Percentiles rank a stretch among this genome's conserved stretches.
Conservation (phyloP, 164 flowering plant genomes). For the Magnolia officinalis region DNA sequence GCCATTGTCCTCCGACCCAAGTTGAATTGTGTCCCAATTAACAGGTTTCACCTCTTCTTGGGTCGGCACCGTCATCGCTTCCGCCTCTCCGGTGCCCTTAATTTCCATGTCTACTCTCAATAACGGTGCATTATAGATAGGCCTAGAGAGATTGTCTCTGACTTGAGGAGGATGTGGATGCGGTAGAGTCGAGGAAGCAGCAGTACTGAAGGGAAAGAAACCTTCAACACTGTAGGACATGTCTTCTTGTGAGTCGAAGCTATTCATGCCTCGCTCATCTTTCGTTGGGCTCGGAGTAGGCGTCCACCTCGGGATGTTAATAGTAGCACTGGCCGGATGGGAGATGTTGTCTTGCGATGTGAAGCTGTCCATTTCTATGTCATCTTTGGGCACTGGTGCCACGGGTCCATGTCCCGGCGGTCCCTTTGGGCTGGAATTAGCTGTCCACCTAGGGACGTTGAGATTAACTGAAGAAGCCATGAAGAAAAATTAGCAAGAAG, state of each 20-base stretch:
- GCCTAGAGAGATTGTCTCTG: not conserved
- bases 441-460: not conserved
- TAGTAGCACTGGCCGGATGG: not conserved
- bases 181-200: not conserved
- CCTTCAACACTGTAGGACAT: not conserved
- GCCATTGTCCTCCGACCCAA: constrained; percentile 1
- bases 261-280: not conserved
- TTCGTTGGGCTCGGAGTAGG: constrained; percentile 8
- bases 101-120: not conserved
- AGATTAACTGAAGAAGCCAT: not conserved
- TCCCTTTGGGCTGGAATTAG: not conserved
- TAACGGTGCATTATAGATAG: not conserved
- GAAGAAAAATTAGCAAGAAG: not conserved
- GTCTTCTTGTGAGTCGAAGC: not conserved
- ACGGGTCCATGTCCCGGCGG: not conserved
- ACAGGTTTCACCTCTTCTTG: not conserved
- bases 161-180: not conserved
- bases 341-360: not conserved
- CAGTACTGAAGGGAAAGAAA: constrained; percentile 5
- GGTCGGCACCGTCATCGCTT: not conserved
- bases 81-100: not conserved
- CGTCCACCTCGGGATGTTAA: constrained; percentile 3
- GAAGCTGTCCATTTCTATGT: constrained; percentile 1
- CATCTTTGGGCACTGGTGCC: not conserved
- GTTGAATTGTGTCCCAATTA: not conserved